Percentiles rank a stretch among this genome's conserved stretches.
phyloP scores from a whole-genome alignment of 768 basidiomycete genomes.

The Phlebiopsis gigantea region DNA sequence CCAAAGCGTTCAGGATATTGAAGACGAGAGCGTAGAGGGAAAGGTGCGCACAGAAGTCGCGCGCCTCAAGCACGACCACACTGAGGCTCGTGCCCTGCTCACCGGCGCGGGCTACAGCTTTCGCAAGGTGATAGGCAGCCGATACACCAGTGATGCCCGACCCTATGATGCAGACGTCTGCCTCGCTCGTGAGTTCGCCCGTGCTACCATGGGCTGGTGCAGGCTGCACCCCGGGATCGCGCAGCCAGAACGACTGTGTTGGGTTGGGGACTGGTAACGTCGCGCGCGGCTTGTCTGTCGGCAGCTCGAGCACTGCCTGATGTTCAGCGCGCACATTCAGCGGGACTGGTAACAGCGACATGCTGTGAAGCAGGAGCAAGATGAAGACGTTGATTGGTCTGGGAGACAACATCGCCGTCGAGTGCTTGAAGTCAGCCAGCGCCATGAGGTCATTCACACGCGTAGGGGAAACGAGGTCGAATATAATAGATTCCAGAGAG shows the following conservation, averaged over 20 bases:
- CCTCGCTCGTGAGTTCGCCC: conserved; percentile 50
- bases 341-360: conserved; percentile 15
- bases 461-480: no score
- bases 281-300: conserved; percentile 15
- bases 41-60: conserved; percentile 70
- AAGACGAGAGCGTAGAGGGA: background rate
- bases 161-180: conserved; percentile 76
- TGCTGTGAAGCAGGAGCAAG: background rate
- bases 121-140: conserved; percentile 66
- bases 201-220: conserved; percentile 62
- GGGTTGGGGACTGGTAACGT: conserved; percentile 53
- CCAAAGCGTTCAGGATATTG: background rate
- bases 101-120: conserved; percentile 30
- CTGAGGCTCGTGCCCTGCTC: conserved; percentile 35
- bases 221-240: conserved; percentile 64
- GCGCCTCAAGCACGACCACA: conserved; percentile 72
- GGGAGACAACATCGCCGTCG: background rate
- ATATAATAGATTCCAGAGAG: background rate
- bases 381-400: background rate
- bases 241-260: conserved; percentile 70
- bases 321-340: conserved; percentile 17
- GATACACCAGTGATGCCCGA: conserved; percentile 76
- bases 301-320: conserved; percentile 13
- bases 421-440: no score
- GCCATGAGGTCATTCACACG: no score